Percentiles rank a stretch among this genome's conserved stretches.
Evolutionary conservation across 306 rosid species (phyloP).

Genomic region (Castanea mollissima): DNA sequence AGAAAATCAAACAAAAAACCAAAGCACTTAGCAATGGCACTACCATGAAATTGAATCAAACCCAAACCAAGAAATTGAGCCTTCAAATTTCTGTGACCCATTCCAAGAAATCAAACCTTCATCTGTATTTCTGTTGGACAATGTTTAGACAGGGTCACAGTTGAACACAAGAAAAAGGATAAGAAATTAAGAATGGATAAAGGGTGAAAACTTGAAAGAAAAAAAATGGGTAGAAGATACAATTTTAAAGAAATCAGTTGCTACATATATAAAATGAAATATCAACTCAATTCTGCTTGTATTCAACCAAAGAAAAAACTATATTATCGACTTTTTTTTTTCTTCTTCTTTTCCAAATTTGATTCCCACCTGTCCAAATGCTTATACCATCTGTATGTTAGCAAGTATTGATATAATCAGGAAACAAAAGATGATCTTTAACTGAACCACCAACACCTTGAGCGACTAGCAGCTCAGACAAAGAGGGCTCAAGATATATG

Average conservation of each 20-base stretch:
- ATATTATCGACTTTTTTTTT: not conserved
- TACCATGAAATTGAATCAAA: too few species aligned
- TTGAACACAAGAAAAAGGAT: not conserved
- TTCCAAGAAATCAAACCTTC: too few species aligned
- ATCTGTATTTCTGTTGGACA: not conserved
- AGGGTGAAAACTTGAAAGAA: not conserved
- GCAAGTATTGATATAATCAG: slow-evolving; percentile 26
- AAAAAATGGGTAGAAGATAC: not conserved
- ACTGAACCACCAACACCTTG: not conserved
- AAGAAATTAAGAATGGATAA: not conserved
- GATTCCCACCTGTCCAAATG: slow-evolving; percentile 7
- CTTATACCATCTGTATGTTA: slow-evolving; percentile 21
- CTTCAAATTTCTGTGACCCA: too few species aligned
- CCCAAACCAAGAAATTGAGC: too few species aligned
- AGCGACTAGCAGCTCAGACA: too few species aligned
- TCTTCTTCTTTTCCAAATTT: not conserved
- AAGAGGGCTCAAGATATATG: too few species aligned
- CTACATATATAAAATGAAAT: not conserved
- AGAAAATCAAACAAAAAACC: too few species aligned
- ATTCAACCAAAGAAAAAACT: too few species aligned
- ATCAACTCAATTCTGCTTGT: not conserved
- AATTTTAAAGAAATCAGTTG: not conserved
- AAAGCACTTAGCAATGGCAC: too few species aligned
- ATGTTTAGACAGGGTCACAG: not conserved
- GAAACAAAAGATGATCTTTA: slow-evolving; percentile 21